A percentile compares a stretch with the other conserved stretches of the same genome.
phyloP scores from a whole-genome alignment of 768 basidiomycete species.

The Antrodiella citrinella region DNA sequence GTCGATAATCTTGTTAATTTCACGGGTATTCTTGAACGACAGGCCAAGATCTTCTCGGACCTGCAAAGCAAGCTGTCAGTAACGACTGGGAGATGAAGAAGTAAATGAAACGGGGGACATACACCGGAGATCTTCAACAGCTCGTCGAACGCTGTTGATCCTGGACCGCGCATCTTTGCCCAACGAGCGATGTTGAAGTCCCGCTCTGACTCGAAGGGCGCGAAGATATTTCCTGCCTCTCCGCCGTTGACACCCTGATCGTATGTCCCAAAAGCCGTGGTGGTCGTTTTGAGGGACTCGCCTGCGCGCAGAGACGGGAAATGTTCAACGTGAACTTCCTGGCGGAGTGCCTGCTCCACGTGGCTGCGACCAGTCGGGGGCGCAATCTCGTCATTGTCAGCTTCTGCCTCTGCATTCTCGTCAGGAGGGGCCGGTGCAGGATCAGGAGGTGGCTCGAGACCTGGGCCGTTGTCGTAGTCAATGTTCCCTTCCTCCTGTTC shows the following conservation, averaged over 20 bases:
- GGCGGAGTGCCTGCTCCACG: not conserved
- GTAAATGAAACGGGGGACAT: not conserved
- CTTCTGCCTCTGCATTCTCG: too few species aligned
- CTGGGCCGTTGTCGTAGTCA: too few species aligned
- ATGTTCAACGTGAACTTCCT: not conserved
- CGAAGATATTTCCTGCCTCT: too few species aligned
- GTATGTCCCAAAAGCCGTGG: too few species aligned
- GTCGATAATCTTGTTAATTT: constrained; percentile 30
- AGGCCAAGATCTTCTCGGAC: constrained; percentile 21
- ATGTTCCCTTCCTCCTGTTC: too few species aligned
- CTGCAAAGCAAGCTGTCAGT: constrained; percentile 2
- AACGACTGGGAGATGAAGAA: not conserved
- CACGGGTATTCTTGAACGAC: constrained; percentile 22
- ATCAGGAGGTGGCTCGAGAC: too few species aligned
- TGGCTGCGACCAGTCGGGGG: too few species aligned
- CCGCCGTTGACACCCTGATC: too few species aligned
- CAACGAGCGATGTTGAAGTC: constrained; percentile 14
- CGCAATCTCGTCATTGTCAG: too few species aligned
- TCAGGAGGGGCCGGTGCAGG: too few species aligned
- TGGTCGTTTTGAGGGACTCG: too few species aligned
- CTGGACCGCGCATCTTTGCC: constrained; percentile 12
- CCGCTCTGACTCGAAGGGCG: constrained; percentile 7
- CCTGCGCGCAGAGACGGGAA: too few species aligned
- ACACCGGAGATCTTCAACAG: constrained; percentile 10
- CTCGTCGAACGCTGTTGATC: constrained; percentile 9